Percentiles rank a stretch among this genome's conserved stretches.
phyloP scores from a whole-genome alignment of 192 early-diverging fungal genomes.

The Neocallimastix lanati region DNA sequence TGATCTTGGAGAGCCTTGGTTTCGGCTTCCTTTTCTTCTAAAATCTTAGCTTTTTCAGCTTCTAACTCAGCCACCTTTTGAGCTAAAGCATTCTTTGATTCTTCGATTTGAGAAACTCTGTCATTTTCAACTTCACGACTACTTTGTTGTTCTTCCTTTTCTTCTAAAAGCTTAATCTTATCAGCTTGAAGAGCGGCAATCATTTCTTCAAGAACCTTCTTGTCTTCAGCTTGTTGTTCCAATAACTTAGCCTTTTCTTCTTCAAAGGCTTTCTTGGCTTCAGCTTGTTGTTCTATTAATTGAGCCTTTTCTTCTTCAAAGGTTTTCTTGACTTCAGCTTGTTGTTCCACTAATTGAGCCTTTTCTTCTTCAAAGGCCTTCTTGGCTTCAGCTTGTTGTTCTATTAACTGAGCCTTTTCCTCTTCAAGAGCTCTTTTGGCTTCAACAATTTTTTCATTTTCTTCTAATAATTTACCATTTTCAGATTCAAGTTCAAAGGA shows the following conservation, averaged over 20 bases:
- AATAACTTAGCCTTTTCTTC: background rate
- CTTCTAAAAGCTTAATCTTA: background rate
- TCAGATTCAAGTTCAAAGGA: background rate
- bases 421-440: background rate
- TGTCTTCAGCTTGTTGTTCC: background rate
- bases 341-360: too few relatives aligned
- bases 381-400: background rate
- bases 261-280: background rate
- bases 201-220: background rate
- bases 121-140: background rate
- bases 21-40: background rate
- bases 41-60: background rate
- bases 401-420: background rate
- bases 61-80: background rate
- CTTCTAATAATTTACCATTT: background rate
- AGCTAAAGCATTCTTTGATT: background rate
- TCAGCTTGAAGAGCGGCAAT: background rate
- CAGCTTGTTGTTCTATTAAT: too few relatives aligned
- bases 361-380: background rate
- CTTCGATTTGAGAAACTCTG: background rate
- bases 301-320: background rate
- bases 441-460: background rate
- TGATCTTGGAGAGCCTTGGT: background rate
- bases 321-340: background rate
- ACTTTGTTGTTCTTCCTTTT: background rate